Percentiles rank a stretch among this genome's conserved stretches.
phyloP scores from a whole-genome alignment of 2,329 filamentous ascomycete species.

The Amauroascus niger region DNA sequence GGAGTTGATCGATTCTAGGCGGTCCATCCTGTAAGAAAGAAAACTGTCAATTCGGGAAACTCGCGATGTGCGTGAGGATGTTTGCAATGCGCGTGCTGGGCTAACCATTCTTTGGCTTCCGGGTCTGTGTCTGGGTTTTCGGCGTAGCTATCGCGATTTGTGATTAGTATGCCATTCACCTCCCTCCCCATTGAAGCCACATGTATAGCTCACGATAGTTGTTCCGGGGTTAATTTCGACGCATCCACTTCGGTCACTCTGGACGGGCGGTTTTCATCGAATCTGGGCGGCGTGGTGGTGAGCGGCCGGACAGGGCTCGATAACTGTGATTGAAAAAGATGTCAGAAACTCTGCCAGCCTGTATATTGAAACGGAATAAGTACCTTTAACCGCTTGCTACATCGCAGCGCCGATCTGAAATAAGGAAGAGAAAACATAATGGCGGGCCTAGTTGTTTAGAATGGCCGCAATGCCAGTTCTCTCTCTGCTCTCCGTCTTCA shows the following conservation, averaged over 20 bases:
- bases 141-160: background rate
- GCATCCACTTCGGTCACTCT: background rate
- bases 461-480: background rate
- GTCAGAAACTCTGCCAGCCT: background rate
- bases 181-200: background rate
- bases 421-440: slow-evolving; percentile 16
- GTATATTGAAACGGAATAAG: background rate
- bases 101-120: slow-evolving; percentile 8
- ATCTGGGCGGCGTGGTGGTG: slow-evolving; percentile 1
- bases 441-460: background rate
- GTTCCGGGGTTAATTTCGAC: background rate
- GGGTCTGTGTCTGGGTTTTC: slow-evolving; percentile 5
- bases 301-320: slow-evolving; percentile 10
- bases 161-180: background rate
- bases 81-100: background rate
- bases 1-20: slow-evolving; percentile 27
- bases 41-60: too few species aligned
- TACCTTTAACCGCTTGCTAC: slow-evolving; percentile 15
- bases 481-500: background rate
- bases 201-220: background rate
- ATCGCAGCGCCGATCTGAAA: slow-evolving; percentile 13
- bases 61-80: too few species aligned
- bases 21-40: slow-evolving; percentile 27
- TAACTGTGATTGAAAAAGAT: background rate
- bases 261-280: background rate